Evolutionary conservation across 768 basidiomycete species (phyloP), one percentile per base, ranked within the genome.

Genomic region (Leccinellum albellum): DNA sequence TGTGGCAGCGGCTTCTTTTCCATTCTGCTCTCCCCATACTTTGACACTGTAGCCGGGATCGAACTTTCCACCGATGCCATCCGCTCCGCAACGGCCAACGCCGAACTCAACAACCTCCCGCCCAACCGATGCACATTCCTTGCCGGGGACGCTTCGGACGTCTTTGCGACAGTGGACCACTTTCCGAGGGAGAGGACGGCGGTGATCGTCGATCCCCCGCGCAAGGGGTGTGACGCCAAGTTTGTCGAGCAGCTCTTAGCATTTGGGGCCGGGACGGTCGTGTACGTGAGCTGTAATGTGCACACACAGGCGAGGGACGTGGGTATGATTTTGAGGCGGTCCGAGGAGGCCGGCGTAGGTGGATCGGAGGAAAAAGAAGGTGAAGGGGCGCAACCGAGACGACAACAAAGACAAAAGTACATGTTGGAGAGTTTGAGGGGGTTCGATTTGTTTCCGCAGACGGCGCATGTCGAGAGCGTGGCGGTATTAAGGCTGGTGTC

Each of bases 391-490:
- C 40, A 42, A 13, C 20, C 40, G 35, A 75, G 62, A 56, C 70
- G 2, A 10, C 5, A 3, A 9, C 14, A 67, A 42, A 21, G 12
- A 64, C 75, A 71, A 64, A 76, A 74, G 64, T 99, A 97, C 73
- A 78, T 82, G 59, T 64, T 99, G 65, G 90, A 94, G 74, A 91
- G 86, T 64, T 63, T 97, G 65, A 73, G 89, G 59, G 95, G 94
- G 33, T 92, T 97, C 62, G 96, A 98, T 76, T 68, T 99, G 54
- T 99, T 98, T 76, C 93, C 96, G 8, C 94, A 98, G 78, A 96
- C 94, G 24, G 89, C 91, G 13, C 95, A 98, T 77, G 92, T 96
- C 9, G 94, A 98, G 74, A 83, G 82, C 54, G 85, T 92, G 13
- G 87, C 87, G 6, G 79, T 91, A 28, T 73, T 91, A 64, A 76